Percentiles rank a stretch among this genome's conserved stretches.
Conservation (phyloP, 495 filamentous ascomycete genomes). For the Podospora sp. region DNA sequence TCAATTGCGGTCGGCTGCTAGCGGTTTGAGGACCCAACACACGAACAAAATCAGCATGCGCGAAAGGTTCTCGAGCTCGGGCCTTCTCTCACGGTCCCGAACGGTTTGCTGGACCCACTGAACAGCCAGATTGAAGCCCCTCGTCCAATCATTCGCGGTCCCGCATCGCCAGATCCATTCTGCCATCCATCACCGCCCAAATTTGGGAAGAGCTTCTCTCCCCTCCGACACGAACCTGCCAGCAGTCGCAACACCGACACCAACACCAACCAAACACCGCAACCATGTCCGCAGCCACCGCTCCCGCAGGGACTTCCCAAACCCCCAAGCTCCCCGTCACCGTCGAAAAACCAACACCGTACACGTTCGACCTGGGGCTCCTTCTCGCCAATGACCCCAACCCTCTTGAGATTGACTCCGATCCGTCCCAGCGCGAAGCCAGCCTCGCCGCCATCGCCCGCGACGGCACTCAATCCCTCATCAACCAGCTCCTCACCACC, state of each 20-base stretch:
- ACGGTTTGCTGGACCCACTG: background rate
- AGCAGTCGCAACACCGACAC: background rate
- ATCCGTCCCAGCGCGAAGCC: slow-evolving; percentile 51
- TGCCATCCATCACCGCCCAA: slow-evolving; percentile 36
- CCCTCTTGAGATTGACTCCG: slow-evolving; percentile 61
- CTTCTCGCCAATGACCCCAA: slow-evolving; percentile 81
- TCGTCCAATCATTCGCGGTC: slow-evolving; percentile 21
- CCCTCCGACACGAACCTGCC: slow-evolving; percentile 8
- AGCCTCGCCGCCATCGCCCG: slow-evolving; percentile 71
- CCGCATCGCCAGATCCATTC: slow-evolving; percentile 20
- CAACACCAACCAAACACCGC: slow-evolving; percentile 7
- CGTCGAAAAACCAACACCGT: slow-evolving; percentile 80
- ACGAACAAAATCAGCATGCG: slow-evolving; percentile 28
- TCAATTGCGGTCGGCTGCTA: slow-evolving; percentile 29
- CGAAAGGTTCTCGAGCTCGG: slow-evolving; percentile 24
- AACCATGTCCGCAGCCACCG: background rate
- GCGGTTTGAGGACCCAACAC: background rate
- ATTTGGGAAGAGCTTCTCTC: slow-evolving; percentile 29
- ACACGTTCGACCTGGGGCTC: slow-evolving; percentile 89
- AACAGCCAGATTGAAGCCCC: background rate
- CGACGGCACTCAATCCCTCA: slow-evolving; percentile 82
- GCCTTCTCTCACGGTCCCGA: slow-evolving; percentile 9
- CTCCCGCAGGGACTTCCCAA: slow-evolving; percentile 14
- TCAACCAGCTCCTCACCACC: slow-evolving; percentile 78
- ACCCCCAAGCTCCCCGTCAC: slow-evolving; percentile 56